Conservation (phyloP, 2,329 filamentous ascomycete genomes). For the Botrytis deweyae region DNA sequence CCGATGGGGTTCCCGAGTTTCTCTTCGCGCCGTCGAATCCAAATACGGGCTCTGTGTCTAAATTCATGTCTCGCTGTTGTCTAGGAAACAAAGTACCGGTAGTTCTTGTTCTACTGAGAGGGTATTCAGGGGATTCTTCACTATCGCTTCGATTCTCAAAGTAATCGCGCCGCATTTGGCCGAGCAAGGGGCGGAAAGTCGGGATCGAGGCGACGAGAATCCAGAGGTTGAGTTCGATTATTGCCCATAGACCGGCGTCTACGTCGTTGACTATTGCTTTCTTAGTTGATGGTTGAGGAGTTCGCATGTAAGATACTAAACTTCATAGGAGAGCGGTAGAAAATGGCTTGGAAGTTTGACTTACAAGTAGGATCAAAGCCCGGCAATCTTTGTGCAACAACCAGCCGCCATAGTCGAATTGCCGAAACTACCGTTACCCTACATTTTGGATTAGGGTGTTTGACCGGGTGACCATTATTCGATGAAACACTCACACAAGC, state of each 20-base stretch:
- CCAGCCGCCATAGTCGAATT: background rate
- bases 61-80: background rate
- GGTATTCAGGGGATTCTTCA: background rate
- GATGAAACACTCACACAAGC: background rate
- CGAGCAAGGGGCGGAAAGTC: constrained; percentile 5
- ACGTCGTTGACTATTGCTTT: background rate
- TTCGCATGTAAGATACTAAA: no score
- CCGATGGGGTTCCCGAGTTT: background rate
- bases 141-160: background rate
- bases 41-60: background rate
- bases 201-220: constrained; percentile 8
- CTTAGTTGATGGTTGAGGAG: background rate
- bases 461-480: background rate
- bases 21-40: background rate
- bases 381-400: background rate
- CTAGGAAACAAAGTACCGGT: background rate
- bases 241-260: constrained; percentile 8
- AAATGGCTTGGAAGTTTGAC: background rate
- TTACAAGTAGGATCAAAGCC: constrained; percentile 11
- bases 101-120: background rate
- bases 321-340: background rate
- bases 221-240: constrained; percentile 14
- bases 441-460: background rate
- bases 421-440: constrained; percentile 12
- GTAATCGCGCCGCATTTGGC: background rate